phyloP scores from a whole-genome alignment of 2,329 filamentous ascomycete species.

The Colletotrichum gigasporum region DNA sequence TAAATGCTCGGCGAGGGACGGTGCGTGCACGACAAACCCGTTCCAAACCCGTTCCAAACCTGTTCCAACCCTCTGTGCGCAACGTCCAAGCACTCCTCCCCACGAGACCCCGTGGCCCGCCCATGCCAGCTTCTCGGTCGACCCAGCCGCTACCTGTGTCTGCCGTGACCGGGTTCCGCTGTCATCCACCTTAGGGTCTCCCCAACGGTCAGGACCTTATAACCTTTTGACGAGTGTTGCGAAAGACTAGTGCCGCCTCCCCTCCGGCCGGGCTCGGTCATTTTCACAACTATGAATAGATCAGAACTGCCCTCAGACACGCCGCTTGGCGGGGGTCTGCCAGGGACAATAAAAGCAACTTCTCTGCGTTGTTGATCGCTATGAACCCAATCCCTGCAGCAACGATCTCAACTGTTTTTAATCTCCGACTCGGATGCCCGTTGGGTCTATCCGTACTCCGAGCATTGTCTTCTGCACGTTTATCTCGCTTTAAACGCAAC shows the following conservation, averaged over 20 bases:
- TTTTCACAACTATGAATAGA: constrained; percentile 15
- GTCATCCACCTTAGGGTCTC: constrained; percentile 1
- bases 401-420: too few relatives aligned
- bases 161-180: constrained; percentile 24
- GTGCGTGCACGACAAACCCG: background rate
- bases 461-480: too few relatives aligned
- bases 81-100: background rate
- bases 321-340: too few relatives aligned
- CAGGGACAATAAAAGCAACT: too few relatives aligned
- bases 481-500: too few relatives aligned
- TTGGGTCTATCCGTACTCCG: too few relatives aligned
- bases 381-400: too few relatives aligned
- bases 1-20: background rate
- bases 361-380: too few relatives aligned
- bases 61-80: background rate
- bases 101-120: background rate
- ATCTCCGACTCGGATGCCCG: too few relatives aligned
- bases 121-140: constrained; percentile 12
- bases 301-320: background rate
- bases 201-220: background rate
- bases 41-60: background rate
- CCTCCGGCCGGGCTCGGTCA: too few relatives aligned
- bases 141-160: background rate
- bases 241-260: too few relatives aligned
- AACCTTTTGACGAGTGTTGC: background rate